phyloP scores from a whole-genome alignment of 192 early-diverging fungal genomes.

The Backusella sp. region DNA sequence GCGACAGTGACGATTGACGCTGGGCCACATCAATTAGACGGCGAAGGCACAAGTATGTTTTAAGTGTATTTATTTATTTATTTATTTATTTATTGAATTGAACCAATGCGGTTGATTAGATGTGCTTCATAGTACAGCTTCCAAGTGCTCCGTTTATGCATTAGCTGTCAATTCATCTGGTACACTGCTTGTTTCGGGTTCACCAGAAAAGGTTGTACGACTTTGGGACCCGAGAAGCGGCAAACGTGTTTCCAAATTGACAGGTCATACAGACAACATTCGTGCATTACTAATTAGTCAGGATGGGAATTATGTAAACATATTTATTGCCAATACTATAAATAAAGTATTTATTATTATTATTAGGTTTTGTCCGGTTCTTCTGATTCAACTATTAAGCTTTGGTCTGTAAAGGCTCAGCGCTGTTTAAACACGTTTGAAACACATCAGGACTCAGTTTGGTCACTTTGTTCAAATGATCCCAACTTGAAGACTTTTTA shows the following conservation, averaged over 20 bases:
- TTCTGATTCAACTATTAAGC: conserved; percentile 92
- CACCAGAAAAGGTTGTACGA: conserved; percentile 89
- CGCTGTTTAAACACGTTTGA: conserved; percentile 88
- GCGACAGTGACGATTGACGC: conserved; percentile 13
- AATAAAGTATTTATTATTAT: neutral
- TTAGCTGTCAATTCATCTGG: conserved; percentile 80
- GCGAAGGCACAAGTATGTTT: neutral
- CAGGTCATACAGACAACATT: conserved; percentile 96
- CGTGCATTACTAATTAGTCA: conserved; percentile 83
- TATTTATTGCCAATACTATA: neutral
- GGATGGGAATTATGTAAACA: conserved; percentile 77
- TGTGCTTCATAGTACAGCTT: conserved; percentile 48
- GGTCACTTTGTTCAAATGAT: conserved; percentile 85
- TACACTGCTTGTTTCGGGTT: conserved; percentile 82
- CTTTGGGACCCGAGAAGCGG: conserved; percentile 87
- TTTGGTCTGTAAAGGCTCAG: conserved; percentile 91
- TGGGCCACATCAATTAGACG: conserved; percentile 3
- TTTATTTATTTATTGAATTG: too few species aligned
- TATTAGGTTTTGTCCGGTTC: conserved; percentile 87
- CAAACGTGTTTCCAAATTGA: conserved; percentile 71
- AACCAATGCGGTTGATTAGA: conserved; percentile 15
- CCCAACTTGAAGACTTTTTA: conserved; percentile 89
- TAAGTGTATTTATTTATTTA: neutral
- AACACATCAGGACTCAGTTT: conserved; percentile 86
- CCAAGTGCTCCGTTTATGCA: conserved; percentile 81